Evolutionary conservation across 352 stramenopile species (phyloP), one percentile per base, ranked within the genome.

Genomic region (Phytopythium mirpurense): DNA sequence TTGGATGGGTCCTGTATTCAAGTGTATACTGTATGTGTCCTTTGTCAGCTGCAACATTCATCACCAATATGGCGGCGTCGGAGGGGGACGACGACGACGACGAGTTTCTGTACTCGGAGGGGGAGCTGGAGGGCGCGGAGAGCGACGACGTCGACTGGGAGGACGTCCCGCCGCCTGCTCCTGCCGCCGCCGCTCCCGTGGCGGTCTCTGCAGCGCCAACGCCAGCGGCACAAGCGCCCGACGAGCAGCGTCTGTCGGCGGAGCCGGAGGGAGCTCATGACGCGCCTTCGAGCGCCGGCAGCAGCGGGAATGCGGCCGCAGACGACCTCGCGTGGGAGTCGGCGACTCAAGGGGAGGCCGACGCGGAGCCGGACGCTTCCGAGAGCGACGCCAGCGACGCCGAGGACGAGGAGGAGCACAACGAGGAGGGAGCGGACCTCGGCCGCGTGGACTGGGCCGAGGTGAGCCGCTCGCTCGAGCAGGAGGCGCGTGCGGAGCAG

Each of bases 101-200:
- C 3, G 77, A 76, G 45, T 83, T 81, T 36, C 58, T 50, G 19
- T 84, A 83, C 57, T 88, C 77, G 62, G 59, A 65, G 37, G 68
- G 55, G 9, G 65, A 80, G 38, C 15, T 62, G 50, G 51, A 35
- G 51, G 41, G 16, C 23, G 63, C 70, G 16, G 62, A 71, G 15
- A 69, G 74, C 4, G 72, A 86, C 5, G 72, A 76, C 6, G 62
- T 88, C 29, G 75, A 85, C 50, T 88, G 79, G 78, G 77, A 93
- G 45, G 73, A 81, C 37, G 78, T 83, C 40, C 43, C 32, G 26
- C 46, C 60, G 8, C 75, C 67, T 26, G 12, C 24, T 7, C 12
- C 50, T 79, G 51, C 36, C 12, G 14, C 16, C 37, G 23, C 4
- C 12, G 48, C 2, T 0, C 2, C 23, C 42, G 32, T 15, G 14